Conservation (phyloP, 1,284 basidiomycete species). For the Ustilago xerochloae region DNA sequence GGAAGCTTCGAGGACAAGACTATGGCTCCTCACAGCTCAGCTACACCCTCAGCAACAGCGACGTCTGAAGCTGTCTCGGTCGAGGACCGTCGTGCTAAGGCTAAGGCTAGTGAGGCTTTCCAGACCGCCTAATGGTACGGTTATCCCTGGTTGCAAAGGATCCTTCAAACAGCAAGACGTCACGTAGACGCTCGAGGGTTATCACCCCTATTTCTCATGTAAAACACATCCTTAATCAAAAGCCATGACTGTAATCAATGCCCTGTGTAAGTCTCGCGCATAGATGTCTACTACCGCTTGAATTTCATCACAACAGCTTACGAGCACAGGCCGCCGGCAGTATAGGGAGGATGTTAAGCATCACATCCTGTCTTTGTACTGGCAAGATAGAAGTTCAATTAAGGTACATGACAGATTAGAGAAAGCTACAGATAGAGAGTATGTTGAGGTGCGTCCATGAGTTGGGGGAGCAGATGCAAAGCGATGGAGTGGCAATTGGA, state of each 20-base stretch:
- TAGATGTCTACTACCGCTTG: neutral
- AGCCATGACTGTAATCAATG: too few relatives aligned
- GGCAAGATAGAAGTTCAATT: neutral
- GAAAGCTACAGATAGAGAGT: neutral
- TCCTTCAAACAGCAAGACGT: neutral
- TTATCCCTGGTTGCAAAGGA: too few relatives aligned
- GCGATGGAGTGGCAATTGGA: neutral
- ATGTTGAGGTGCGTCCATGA: neutral
- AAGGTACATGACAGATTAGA: neutral
- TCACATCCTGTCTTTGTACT: neutral
- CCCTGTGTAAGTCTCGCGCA: too few relatives aligned
- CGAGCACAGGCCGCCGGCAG: too few relatives aligned
- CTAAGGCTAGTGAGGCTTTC: constrained; percentile 41
- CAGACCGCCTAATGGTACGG: constrained; percentile 36
- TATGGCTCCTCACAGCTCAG: constrained; percentile 40
- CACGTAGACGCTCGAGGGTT: neutral
- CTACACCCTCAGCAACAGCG: constrained; percentile 17
- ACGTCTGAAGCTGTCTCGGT: constrained; percentile 15
- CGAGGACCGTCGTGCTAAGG: constrained; percentile 43
- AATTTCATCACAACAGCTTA: too few relatives aligned
- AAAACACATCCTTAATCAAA: too few relatives aligned
- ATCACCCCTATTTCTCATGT: too few relatives aligned
- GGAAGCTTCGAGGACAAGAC: constrained; percentile 73
- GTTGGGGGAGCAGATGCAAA: neutral
- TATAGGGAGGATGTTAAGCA: too few relatives aligned